These are phyloP conservation scores for Candida ovalis DNA, from an alignment of 805 yeast species.

Conservation along the genomic window DNA sequence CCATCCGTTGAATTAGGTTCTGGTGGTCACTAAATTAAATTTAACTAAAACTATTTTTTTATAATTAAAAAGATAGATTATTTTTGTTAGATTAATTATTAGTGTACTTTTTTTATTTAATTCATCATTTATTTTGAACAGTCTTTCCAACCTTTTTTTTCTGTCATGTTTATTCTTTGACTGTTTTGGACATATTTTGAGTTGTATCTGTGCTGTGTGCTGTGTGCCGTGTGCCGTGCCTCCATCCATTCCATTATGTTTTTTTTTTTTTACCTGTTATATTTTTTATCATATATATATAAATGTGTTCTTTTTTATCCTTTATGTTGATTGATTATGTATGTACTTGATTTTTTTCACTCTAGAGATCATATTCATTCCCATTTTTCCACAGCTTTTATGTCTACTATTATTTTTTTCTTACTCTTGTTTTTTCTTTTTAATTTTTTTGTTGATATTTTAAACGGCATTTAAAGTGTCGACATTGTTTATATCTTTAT, in stretches of 20 bases:
- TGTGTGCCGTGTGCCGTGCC: too few relatives aligned
- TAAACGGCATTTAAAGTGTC: not conserved
- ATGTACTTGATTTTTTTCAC: too few relatives aligned
- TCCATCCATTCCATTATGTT: too few relatives aligned
- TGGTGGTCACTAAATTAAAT: slow-evolving; percentile 40
- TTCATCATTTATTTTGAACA: not conserved
- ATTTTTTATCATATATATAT: too few relatives aligned
- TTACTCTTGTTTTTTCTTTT: not conserved
- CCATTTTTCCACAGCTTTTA: too few relatives aligned
- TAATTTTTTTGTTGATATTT: not conserved
- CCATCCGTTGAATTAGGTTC: slow-evolving; percentile 68
- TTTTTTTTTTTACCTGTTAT: too few relatives aligned
- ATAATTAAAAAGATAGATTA: not conserved
- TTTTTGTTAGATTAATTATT: not conserved
- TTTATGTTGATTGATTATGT: too few relatives aligned
- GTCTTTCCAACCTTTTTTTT: not conserved
- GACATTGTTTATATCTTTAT: not conserved
- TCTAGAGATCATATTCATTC: too few relatives aligned
- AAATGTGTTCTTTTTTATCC: too few relatives aligned
- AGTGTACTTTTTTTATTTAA: not conserved
- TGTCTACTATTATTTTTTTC: not conserved
- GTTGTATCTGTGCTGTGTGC: too few relatives aligned
- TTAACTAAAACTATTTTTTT: slow-evolving; percentile 1
- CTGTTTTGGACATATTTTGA: too few relatives aligned
- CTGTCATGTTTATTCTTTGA: too few relatives aligned